Base-by-base conservation (phyloP, 768 basidiomycete genomes). In the Collybia sp. region DNA sequence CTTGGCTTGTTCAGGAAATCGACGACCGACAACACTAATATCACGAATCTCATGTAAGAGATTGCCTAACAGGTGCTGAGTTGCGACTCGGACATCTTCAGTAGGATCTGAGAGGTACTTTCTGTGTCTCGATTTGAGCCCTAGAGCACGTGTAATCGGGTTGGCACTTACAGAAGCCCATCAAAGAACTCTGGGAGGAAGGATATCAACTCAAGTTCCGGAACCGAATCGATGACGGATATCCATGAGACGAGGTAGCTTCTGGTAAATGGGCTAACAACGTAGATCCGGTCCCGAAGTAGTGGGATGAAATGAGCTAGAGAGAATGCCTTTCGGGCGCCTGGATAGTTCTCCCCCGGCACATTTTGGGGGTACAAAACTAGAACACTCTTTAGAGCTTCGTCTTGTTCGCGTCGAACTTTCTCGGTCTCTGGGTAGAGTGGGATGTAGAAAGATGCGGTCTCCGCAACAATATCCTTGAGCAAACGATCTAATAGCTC, bases 221-320 rank as follows among this genome's bases (percentile, higher is more conserved):
- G 96, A 3, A 98, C 90, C 15, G 93, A 94, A 59, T 97, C 93
- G 38, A 99, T 77, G 3, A 96, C 89, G 36, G 80, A 90, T 48
- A 98, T 90, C 96, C 96, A 99, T 1, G 88, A 87, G 30, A 96
- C 91, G n/a, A 99, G 78, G 63, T 93, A 98, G 61, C 85, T 95
- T 49, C 96, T 73, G 0, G 96, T 95, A 62, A 95, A 93, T 1
- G 96, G 95, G 60, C 86, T 94, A 60, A 98, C 72, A 53, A 98
- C 96, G 56, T 94, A 88, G 43, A 98, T 93, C 50, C 96, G 78
- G 52, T 98, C 95, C 41, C 85, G 80, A 6, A 99, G 77, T 19
- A 99, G 72, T 16, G 96, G 96, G 38, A 99, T 93, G 61, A 98
- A 98, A 52, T 89, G 85, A 2, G 91, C 84, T 41, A 99, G 75